A percentile compares a stretch with the other conserved stretches of the same genome.
Evolutionary conservation across 2,329 filamentous ascomycete genomes (phyloP).

Genomic region (Diaporthe ampelina): DNA sequence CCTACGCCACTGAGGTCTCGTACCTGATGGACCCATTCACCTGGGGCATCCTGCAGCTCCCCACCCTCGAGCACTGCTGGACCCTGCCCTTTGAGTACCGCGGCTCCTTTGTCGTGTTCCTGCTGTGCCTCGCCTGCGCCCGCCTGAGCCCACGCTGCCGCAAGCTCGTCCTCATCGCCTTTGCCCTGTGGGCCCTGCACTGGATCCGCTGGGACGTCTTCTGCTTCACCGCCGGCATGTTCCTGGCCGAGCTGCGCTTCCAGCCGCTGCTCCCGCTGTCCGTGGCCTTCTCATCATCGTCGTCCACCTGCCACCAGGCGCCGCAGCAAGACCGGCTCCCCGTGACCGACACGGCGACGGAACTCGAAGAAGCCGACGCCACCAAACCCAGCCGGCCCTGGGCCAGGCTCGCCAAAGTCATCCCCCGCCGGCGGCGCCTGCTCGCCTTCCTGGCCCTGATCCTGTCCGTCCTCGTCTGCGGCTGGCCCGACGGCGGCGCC

Average conservation of each 20-base stretch:
- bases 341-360: no score
- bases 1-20: background rate
- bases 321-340: constrained; percentile 43
- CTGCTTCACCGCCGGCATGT: constrained; percentile 50
- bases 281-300: background rate
- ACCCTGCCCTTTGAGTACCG: constrained; percentile 52
- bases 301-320: background rate
- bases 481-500: background rate
- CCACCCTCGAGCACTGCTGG: constrained; percentile 47
- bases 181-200: constrained; percentile 43
- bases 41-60: background rate
- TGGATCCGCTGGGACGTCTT: constrained; percentile 48
- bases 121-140: constrained; percentile 44
- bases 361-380: background rate
- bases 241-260: constrained; percentile 49
- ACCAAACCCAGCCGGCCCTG: constrained; percentile 4
- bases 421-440: constrained; percentile 44
- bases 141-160: constrained; percentile 42
- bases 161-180: constrained; percentile 41
- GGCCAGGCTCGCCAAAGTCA: constrained; percentile 43
- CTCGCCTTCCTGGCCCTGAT: constrained; percentile 51
- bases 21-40: constrained; percentile 29
- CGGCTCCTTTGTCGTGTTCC: constrained; percentile 49
- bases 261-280: background rate
- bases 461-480: constrained; percentile 2